phyloP scores from a whole-genome alignment of 2,329 filamentous ascomycete genomes.

The Didymella arachidicola region DNA sequence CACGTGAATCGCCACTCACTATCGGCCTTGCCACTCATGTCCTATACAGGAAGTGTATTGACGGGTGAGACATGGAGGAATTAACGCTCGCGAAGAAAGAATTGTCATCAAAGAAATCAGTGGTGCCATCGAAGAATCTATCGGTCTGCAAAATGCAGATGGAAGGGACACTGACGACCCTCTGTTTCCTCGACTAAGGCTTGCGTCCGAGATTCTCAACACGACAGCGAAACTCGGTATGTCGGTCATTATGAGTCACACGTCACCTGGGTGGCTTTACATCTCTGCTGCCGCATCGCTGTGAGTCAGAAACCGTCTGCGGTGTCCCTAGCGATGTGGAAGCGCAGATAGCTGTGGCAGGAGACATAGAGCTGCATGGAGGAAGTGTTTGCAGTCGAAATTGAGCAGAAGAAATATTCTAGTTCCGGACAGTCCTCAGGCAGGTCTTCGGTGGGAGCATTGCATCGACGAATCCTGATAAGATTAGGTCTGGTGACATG shows the following conservation, averaged over 20 bases:
- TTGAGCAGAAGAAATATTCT: neutral
- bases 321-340: neutral
- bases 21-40: too few species aligned
- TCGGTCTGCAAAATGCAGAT: too few species aligned
- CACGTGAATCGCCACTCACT: too few species aligned
- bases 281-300: neutral
- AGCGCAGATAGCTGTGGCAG: neutral
- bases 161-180: too few species aligned
- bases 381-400: neutral
- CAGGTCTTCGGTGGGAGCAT: neutral
- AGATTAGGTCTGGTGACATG: neutral
- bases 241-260: neutral
- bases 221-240: neutral
- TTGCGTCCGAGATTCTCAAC: too few species aligned
- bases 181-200: too few species aligned
- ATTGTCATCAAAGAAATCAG: too few species aligned
- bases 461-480: neutral
- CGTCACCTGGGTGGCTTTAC: neutral
- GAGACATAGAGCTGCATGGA: neutral
- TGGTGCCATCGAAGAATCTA: too few species aligned
- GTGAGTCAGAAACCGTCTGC: constrained; percentile 12
- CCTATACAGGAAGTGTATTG: too few species aligned
- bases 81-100: too few species aligned
- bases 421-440: neutral
- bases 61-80: too few species aligned